These are phyloP conservation scores for Mycena floridula DNA, from an alignment of 768 basidiomycete species.

Conservation along the genomic window DNA sequence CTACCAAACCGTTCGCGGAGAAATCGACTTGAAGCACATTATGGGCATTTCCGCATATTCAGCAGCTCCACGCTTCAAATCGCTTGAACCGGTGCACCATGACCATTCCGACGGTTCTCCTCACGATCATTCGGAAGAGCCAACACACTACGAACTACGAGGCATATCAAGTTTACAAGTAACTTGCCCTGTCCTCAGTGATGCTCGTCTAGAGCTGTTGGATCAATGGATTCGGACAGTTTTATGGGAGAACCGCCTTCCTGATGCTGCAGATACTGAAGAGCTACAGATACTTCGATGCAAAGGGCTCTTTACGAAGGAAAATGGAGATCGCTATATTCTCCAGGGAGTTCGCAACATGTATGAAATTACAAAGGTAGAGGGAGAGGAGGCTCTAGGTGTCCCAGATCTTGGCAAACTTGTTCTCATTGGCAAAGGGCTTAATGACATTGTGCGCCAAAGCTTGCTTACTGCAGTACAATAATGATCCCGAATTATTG, in stretches of 20 bases:
- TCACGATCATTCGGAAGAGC: conserved; percentile 25
- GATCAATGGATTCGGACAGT: conserved; percentile 78
- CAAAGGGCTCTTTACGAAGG: conserved; percentile 71
- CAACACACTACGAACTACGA: conserved; percentile 62
- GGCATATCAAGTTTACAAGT: conserved; percentile 84
- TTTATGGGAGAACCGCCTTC: conserved; percentile 72
- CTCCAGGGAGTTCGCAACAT: conserved; percentile 89
- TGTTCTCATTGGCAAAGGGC: conserved; percentile 81
- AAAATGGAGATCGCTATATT: conserved; percentile 56
- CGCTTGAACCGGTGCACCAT: conserved; percentile 27
- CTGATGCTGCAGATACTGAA: conserved; percentile 15
- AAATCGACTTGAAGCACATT: conserved; percentile 70
- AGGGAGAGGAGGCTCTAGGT: conserved; percentile 34
- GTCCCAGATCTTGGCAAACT: conserved; percentile 68
- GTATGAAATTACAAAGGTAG: conserved; percentile 68
- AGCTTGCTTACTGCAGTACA: conserved; percentile 31
- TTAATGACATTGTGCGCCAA: conserved; percentile 47
- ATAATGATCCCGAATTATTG: not conserved
- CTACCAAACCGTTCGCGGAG: conserved; percentile 61
- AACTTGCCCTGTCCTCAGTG: conserved; percentile 52
- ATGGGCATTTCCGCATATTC: conserved; percentile 80
- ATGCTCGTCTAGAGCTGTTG: conserved; percentile 41
- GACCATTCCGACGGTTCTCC: conserved; percentile 19
- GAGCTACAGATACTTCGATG: conserved; percentile 77
- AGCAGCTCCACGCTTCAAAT: conserved; percentile 31